A percentile compares a stretch with the other conserved stretches of the same genome.
phyloP scores from a whole-genome alignment of 2,329 filamentous ascomycete species.

The Chrysoporthe deuterocubensis region DNA sequence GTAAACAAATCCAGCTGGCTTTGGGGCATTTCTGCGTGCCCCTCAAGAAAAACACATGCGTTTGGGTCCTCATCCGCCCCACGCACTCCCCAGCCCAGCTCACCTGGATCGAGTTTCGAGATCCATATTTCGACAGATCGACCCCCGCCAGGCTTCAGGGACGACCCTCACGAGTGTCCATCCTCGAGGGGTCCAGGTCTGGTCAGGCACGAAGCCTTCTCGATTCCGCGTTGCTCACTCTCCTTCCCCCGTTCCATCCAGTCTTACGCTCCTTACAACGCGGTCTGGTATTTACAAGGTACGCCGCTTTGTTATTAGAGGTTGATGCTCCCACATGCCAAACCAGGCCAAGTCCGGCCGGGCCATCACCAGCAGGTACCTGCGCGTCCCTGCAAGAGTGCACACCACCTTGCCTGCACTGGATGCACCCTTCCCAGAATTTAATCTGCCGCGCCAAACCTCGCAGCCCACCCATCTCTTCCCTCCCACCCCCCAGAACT shows the following conservation, averaged over 20 bases:
- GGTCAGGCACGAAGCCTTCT: neutral
- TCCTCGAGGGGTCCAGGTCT: neutral
- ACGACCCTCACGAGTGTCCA: conserved; percentile 24
- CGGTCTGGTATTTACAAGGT: conserved; percentile 10
- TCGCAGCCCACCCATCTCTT: neutral
- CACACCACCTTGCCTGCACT: neutral
- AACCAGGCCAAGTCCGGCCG: neutral
- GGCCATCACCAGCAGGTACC: neutral
- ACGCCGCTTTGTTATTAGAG: conserved; percentile 13
- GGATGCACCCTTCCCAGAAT: conserved; percentile 1
- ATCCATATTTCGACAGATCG: conserved; percentile 14
- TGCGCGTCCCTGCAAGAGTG: conserved; percentile 1
- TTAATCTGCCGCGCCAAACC: neutral
- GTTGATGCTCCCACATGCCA: neutral
- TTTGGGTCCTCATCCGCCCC: conserved; percentile 13
- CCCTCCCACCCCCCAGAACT: neutral
- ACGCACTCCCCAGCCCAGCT: neutral
- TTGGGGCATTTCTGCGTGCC: conserved; percentile 8
- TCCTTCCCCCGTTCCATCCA: conserved; percentile 5
- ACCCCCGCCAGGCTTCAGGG: conserved; percentile 17
- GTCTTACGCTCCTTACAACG: conserved; percentile 10
- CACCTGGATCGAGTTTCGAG: neutral
- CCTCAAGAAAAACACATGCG: neutral
- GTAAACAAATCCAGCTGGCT: conserved; percentile 8
- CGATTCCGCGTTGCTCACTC: neutral